Evolutionary conservation across 768 basidiomycete species (phyloP).

Genomic region (Mrakia gelida): DNA sequence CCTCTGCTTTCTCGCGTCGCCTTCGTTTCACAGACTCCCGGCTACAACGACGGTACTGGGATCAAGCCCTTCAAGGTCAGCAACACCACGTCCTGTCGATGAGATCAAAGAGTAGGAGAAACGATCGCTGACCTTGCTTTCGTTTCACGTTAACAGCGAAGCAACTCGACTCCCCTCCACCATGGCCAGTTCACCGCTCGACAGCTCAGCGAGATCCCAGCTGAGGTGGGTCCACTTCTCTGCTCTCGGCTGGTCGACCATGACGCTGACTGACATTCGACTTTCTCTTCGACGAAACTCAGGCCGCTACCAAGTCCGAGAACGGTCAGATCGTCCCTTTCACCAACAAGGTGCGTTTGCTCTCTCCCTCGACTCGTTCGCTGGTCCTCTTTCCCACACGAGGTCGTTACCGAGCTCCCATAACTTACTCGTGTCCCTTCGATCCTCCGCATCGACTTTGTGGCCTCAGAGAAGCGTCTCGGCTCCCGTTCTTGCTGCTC

Average conservation of each 20-base stretch:
- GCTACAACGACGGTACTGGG: not conserved
- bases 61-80: conserved; percentile 1
- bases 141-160: not conserved
- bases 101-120: too few relatives aligned
- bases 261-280: too few relatives aligned
- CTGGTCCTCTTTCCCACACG: too few relatives aligned
- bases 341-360: not conserved
- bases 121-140: not conserved
- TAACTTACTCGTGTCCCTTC: too few relatives aligned
- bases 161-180: not conserved
- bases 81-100: too few relatives aligned
- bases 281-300: too few relatives aligned
- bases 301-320: not conserved
- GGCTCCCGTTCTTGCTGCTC: too few relatives aligned
- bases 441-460: too few relatives aligned
- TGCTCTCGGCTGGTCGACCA: too few relatives aligned
- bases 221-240: not conserved
- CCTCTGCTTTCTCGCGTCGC: not conserved
- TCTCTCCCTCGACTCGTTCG: too few relatives aligned
- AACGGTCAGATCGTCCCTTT: not conserved
- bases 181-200: not conserved
- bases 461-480: too few relatives aligned
- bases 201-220: not conserved
- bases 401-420: too few relatives aligned
- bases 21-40: not conserved